phyloP scores from a whole-genome alignment of 1,284 basidiomycete species.

The Chalciporus piperatoides region DNA sequence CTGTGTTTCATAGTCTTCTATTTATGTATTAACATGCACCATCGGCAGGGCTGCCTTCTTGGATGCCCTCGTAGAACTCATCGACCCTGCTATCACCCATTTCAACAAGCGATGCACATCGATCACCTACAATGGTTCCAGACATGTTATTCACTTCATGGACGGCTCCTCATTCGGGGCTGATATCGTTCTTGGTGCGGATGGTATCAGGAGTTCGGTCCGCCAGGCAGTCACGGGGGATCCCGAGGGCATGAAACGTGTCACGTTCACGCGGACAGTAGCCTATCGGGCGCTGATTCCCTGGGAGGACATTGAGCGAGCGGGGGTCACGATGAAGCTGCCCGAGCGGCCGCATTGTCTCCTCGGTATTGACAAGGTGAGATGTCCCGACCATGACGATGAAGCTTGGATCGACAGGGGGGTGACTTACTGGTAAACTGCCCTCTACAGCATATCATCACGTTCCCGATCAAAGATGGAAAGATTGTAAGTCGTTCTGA shows the following conservation, averaged over 20 bases:
- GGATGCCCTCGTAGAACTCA: slow-evolving; percentile 43
- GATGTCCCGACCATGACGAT: neutral
- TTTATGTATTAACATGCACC: neutral
- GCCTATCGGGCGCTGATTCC: slow-evolving; percentile 48
- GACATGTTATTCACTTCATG: slow-evolving; percentile 39
- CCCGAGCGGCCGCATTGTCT: slow-evolving; percentile 37
- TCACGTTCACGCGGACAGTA: slow-evolving; percentile 43
- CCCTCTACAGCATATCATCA: slow-evolving; percentile 32
- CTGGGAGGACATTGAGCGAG: slow-evolving; percentile 35
- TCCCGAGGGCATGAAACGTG: slow-evolving; percentile 17
- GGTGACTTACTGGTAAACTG: neutral
- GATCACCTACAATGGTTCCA: slow-evolving; percentile 25
- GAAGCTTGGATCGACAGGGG: neutral
- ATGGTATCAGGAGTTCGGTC: slow-evolving; percentile 49
- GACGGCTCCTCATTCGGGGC: slow-evolving; percentile 46
- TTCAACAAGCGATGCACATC: slow-evolving; percentile 51
- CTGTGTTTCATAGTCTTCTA: slow-evolving; percentile 2
- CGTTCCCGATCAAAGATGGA: slow-evolving; percentile 47
- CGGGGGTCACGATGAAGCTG: slow-evolving; percentile 42
- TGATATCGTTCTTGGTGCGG: slow-evolving; percentile 52
- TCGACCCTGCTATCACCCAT: slow-evolving; percentile 41
- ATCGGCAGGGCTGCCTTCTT: slow-evolving; percentile 44
- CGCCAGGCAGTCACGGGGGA: slow-evolving; percentile 37
- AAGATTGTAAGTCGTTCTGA: slow-evolving; percentile 29
- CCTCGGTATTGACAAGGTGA: slow-evolving; percentile 43